These are phyloP conservation scores for Calocybe gangraenosa DNA, from an alignment of 768 basidiomycete genomes.

Conservation along the genomic window DNA sequence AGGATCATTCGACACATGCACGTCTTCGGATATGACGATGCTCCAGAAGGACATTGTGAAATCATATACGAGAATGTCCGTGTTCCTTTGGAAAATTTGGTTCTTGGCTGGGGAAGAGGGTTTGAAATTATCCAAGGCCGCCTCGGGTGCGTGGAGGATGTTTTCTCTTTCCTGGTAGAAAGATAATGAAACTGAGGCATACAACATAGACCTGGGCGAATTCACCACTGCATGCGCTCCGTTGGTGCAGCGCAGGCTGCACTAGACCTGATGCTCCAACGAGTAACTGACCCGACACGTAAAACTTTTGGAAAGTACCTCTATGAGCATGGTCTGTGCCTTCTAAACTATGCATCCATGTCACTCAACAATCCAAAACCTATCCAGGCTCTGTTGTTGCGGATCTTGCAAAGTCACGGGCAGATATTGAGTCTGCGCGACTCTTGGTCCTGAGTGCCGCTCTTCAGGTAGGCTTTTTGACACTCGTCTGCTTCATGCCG, in stretches of 20 bases:
- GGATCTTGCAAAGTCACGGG: conserved; percentile 88
- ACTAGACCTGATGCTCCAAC: conserved; percentile 81
- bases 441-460: conserved; percentile 92
- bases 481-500: neutral
- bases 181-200: neutral
- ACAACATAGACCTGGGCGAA: conserved; percentile 74
- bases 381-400: conserved; percentile 75
- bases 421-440: conserved; percentile 87
- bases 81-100: conserved; percentile 76
- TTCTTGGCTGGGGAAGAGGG: conserved; percentile 91
- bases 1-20: conserved; percentile 89
- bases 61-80: conserved; percentile 92
- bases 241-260: conserved; percentile 86
- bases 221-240: conserved; percentile 97
- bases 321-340: conserved; percentile 75
- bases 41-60: conserved; percentile 96
- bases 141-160: conserved; percentile 59
- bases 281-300: conserved; percentile 87
- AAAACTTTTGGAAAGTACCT: conserved; percentile 95
- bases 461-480: conserved; percentile 62
- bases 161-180: no score
- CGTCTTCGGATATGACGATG: conserved; percentile 93
- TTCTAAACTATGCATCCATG: neutral
- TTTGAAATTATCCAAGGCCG: conserved; percentile 99
- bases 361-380: neutral